phyloP scores from a whole-genome alignment of 2,329 filamentous ascomycete species.

The Dactylellina cionopaga region DNA sequence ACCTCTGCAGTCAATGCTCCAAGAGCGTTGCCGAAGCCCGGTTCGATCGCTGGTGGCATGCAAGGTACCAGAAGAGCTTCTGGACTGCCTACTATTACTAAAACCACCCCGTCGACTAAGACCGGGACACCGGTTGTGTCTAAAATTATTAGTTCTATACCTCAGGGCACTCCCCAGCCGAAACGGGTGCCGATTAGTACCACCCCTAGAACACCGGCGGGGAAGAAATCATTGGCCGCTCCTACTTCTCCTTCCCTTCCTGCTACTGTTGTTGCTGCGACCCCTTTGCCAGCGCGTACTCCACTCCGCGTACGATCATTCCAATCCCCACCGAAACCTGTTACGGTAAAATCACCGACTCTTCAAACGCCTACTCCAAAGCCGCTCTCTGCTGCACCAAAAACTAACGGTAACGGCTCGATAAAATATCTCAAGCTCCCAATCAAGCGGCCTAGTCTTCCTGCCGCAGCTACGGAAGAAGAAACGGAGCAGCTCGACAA shows the following conservation, averaged over 20 bases:
- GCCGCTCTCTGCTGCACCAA: slow-evolving; percentile 16
- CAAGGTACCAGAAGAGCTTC: slow-evolving; percentile 8
- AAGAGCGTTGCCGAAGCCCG: background rate
- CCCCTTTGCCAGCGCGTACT: slow-evolving; percentile 2
- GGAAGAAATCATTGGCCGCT: slow-evolving; percentile 2
- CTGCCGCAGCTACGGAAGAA: background rate
- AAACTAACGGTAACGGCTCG: slow-evolving; percentile 26
- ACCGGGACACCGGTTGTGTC: slow-evolving; percentile 1
- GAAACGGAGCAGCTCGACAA: slow-evolving; percentile 18
- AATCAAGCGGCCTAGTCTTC: background rate
- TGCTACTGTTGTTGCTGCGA: too few species aligned
- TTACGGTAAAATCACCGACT: slow-evolving; percentile 6
- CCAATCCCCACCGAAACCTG: slow-evolving; percentile 15
- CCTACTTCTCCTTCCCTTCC: too few species aligned
- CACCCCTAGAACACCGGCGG: slow-evolving; percentile 15
- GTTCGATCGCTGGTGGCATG: slow-evolving; percentile 11
- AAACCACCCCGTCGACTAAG: slow-evolving; percentile 30
- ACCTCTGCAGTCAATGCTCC: slow-evolving; percentile 5
- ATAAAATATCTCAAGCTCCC: slow-evolving; percentile 40
- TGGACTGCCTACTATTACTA: slow-evolving; percentile 32
- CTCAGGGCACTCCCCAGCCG: slow-evolving; percentile 8
- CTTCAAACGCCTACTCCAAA: slow-evolving; percentile 4
- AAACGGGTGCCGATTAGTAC: background rate
- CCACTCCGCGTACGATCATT: slow-evolving; percentile 38
- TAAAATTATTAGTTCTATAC: background rate